Evolutionary conservation across 2,329 filamentous ascomycete genomes (phyloP).

Genomic region (Epichloe hybrida): DNA sequence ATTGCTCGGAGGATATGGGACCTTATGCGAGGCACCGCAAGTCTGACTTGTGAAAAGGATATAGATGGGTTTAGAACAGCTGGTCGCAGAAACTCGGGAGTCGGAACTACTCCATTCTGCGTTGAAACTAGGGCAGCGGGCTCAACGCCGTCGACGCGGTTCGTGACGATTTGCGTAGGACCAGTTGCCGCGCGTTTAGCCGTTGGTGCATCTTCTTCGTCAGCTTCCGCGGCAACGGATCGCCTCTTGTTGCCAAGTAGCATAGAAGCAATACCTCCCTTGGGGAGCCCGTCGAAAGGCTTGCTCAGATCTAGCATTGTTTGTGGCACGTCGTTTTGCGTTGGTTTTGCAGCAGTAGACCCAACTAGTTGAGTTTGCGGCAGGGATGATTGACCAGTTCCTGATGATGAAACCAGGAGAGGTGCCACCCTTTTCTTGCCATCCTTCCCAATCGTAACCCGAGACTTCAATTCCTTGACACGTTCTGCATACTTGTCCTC

Average conservation of each 20-base stretch:
- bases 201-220: constrained; percentile 46
- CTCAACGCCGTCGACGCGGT: constrained; percentile 64
- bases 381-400: constrained; percentile 72
- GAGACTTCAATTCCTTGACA: constrained; percentile 60
- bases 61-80: constrained; percentile 75
- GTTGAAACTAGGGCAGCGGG: constrained; percentile 53
- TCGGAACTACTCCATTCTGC: constrained; percentile 48
- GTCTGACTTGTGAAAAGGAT: constrained; percentile 65
- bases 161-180: constrained; percentile 60
- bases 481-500: constrained; percentile 40
- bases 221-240: constrained; percentile 55
- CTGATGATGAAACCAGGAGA: constrained; percentile 79
- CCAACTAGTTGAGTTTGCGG: constrained; percentile 82
- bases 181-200: constrained; percentile 47
- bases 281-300: constrained; percentile 84
- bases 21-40: constrained; percentile 79
- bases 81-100: constrained; percentile 74
- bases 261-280: constrained; percentile 74
- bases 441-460: constrained; percentile 90
- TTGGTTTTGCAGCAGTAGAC: constrained; percentile 48
- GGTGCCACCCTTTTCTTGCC: constrained; percentile 94
- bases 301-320: constrained; percentile 82
- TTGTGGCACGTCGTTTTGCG: constrained; percentile 60
- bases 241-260: constrained; percentile 90
- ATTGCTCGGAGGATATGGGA: constrained; percentile 71